phyloP scores from a whole-genome alignment of 352 stramenopile genomes.

The Phytophthora litchii region DNA sequence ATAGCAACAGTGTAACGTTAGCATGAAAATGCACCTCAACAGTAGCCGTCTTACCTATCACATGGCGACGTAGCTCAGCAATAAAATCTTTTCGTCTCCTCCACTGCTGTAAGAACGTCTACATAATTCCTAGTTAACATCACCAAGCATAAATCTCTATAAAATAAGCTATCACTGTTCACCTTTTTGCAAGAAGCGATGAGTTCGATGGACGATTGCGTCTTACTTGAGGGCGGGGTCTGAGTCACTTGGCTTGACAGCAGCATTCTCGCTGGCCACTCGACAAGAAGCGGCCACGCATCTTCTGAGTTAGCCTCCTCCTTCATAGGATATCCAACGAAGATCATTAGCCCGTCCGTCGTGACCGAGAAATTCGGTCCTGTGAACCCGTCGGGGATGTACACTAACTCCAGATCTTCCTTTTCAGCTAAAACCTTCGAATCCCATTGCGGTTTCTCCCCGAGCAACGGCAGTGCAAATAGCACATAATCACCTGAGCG shows the following conservation, averaged over 20 bases:
- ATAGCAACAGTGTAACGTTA: constrained; percentile 4
- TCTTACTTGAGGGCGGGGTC: constrained; percentile 25
- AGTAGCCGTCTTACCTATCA: constrained; percentile 35
- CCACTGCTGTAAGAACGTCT: constrained; percentile 55
- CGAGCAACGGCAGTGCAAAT: constrained; percentile 48
- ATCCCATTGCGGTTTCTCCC: constrained; percentile 29
- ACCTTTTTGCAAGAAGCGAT: constrained; percentile 46
- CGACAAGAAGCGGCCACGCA: constrained; percentile 31
- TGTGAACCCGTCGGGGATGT: constrained; percentile 35
- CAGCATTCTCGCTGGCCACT: constrained; percentile 39
- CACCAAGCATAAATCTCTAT: background rate
- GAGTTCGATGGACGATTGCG: constrained; percentile 42
- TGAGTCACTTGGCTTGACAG: constrained; percentile 55
- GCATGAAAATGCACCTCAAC: background rate
- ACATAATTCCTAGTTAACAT: constrained; percentile 8
- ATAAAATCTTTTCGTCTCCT: constrained; percentile 47
- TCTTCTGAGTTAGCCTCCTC: constrained; percentile 3
- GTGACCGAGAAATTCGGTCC: constrained; percentile 24
- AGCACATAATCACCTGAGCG: constrained; percentile 16
- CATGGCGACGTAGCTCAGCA: constrained; percentile 30
- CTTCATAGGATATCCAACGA: constrained; percentile 31
- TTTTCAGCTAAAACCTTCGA: constrained; percentile 5
- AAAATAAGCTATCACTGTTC: background rate
- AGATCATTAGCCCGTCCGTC: constrained; percentile 24
- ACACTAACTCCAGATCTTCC: constrained; percentile 25